Conservation (phyloP, 495 filamentous ascomycete genomes). For the Trichoderma asperelloides region DNA sequence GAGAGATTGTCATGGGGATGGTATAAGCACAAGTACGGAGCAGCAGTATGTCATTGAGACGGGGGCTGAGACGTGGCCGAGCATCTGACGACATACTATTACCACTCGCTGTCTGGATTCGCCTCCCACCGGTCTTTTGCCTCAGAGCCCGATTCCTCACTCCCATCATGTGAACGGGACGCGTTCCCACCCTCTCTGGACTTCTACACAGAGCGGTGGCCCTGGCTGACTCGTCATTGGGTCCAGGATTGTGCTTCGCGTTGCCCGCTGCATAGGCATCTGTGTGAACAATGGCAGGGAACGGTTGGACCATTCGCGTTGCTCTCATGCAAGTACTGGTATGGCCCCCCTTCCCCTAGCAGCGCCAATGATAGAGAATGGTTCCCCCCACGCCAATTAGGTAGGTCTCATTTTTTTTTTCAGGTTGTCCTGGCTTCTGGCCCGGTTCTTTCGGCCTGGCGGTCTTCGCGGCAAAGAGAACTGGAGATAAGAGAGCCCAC, state of each 20-base stretch:
- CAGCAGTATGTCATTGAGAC: neutral
- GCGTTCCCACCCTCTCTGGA: neutral
- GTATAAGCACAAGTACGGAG: neutral
- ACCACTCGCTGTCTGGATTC: neutral
- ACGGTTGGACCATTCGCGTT: neutral
- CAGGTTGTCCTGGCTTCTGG: neutral
- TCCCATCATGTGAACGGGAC: neutral
- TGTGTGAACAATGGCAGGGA: neutral
- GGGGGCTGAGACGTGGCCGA: neutral
- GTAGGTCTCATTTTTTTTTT: slow-evolving; percentile 7
- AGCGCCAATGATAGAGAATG: neutral
- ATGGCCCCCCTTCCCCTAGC: neutral
- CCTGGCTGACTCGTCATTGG: neutral
- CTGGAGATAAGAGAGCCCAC: neutral
- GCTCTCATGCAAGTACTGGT: neutral
- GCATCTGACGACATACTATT: neutral
- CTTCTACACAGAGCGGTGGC: neutral
- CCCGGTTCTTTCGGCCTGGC: slow-evolving; percentile 7
- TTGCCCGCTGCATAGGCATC: neutral
- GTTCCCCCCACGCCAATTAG: slow-evolving; percentile 7
- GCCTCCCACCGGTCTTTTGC: neutral
- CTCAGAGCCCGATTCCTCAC: neutral
- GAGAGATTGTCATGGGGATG: neutral
- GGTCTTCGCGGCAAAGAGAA: neutral
- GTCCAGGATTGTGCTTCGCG: neutral